Conservation (phyloP, 2,329 filamentous ascomycete species). For the Kalmusia sp. region DNA sequence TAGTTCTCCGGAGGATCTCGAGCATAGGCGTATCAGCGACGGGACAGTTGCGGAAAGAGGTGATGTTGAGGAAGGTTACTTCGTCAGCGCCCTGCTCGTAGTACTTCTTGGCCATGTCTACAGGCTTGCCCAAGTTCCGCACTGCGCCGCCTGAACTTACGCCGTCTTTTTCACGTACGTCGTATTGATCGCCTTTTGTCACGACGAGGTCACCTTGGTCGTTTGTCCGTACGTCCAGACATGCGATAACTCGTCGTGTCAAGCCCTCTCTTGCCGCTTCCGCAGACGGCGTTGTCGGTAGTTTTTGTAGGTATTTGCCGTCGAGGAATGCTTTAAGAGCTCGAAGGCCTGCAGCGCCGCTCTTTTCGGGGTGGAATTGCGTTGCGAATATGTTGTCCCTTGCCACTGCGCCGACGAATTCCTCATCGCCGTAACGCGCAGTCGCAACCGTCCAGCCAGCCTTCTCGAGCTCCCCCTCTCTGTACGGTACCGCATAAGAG, state of each 20-base stretch:
- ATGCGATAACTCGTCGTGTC: slow-evolving; percentile 93
- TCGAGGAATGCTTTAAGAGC: slow-evolving; percentile 86
- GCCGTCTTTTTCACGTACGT: slow-evolving; percentile 85
- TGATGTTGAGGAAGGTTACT: slow-evolving; percentile 98
- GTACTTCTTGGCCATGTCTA: slow-evolving; percentile 91
- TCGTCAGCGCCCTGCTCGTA: slow-evolving; percentile 98
- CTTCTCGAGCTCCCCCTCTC: slow-evolving; percentile 73
- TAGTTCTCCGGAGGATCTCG: slow-evolving; percentile 85
- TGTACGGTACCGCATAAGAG: slow-evolving; percentile 85
- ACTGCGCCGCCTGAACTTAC: slow-evolving; percentile 67
- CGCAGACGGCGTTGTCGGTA: slow-evolving; percentile 51
- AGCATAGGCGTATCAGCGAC: slow-evolving; percentile 94
- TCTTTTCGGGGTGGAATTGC: slow-evolving; percentile 98
- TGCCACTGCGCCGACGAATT: slow-evolving; percentile 89
- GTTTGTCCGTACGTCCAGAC: slow-evolving; percentile 93
- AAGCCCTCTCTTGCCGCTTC: slow-evolving; percentile 67
- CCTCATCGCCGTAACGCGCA: slow-evolving; percentile 83
- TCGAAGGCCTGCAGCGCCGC: slow-evolving; percentile 84
- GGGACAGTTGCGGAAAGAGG: slow-evolving; percentile 94
- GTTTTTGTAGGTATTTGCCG: slow-evolving; percentile 65
- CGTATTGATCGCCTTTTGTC: slow-evolving; percentile 98
- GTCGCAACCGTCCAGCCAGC: slow-evolving; percentile 94
- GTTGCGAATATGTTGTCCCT: slow-evolving; percentile 87
- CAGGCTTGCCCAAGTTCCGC: slow-evolving; percentile 94
- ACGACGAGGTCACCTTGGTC: slow-evolving; percentile 95